These are phyloP conservation scores for Lasiodiplodia gonubiensis DNA, from an alignment of 2,329 filamentous ascomycete genomes.

Conservation along the genomic window DNA sequence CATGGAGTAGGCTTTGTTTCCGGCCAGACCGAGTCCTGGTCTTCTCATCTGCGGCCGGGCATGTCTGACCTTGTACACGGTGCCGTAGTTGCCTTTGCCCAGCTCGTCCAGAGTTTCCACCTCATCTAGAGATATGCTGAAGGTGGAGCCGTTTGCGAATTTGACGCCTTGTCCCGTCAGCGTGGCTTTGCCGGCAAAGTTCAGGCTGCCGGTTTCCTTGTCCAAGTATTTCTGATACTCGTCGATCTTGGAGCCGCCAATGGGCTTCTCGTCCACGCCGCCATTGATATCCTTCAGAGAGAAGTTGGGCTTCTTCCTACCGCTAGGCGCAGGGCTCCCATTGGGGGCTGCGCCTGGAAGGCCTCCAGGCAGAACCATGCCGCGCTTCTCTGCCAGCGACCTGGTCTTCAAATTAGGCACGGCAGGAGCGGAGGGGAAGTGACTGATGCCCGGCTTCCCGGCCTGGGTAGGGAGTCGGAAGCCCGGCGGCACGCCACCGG, in stretches of 20 bases:
- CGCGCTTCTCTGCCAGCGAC: conserved; percentile 71
- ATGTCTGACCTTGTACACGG: conserved; percentile 95
- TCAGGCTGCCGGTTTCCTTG: conserved; percentile 86
- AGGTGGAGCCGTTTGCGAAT: conserved; percentile 86
- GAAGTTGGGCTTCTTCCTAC: conserved; percentile 51
- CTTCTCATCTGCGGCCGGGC: conserved; percentile 70
- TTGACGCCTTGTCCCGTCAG: conserved; percentile 90
- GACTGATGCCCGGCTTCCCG: conserved; percentile 47
- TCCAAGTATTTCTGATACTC: conserved; percentile 85
- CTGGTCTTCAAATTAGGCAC: conserved; percentile 55
- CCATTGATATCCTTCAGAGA: conserved; percentile 51
- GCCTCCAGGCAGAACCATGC: conserved; percentile 66
- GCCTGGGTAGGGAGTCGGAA: conserved; percentile 49
- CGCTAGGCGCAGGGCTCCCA: conserved; percentile 36
- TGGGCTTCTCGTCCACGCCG: conserved; percentile 41
- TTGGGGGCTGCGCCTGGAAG: conserved; percentile 53
- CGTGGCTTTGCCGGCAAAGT: conserved; percentile 89
- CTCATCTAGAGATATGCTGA: conserved; percentile 94
- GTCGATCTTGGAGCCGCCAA: conserved; percentile 57
- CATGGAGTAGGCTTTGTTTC: conserved; percentile 57
- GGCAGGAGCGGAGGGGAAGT: conserved; percentile 56
- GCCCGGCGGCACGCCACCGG: conserved; percentile 49
- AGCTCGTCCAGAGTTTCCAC: conserved; percentile 91
- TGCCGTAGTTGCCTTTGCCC: conserved; percentile 97
- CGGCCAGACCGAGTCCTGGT: conserved; percentile 64